Evolutionary conservation across 495 filamentous ascomycete genomes (phyloP).

Genomic region (Hapsidospora chrysogenum): DNA sequence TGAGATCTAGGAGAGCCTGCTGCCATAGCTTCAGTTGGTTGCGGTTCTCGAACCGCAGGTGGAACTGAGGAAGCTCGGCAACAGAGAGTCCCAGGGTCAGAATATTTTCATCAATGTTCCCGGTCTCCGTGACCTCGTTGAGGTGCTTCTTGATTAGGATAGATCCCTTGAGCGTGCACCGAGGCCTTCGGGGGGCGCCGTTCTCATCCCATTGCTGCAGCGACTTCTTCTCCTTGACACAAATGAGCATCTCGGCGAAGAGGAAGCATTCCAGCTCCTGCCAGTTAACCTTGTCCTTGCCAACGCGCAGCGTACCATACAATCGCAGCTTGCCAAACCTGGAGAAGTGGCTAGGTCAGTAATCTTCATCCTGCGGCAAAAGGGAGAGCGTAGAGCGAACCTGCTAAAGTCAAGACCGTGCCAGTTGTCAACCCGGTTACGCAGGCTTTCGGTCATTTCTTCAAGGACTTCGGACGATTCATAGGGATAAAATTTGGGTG

Average conservation of each 20-base stretch:
- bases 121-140: slow-evolving; percentile 64
- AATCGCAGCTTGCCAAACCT: slow-evolving; percentile 90
- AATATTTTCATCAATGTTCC: slow-evolving; percentile 54
- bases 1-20: slow-evolving; percentile 69
- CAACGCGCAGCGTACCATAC: slow-evolving; percentile 81
- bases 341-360: no score
- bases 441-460: slow-evolving; percentile 74
- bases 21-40: slow-evolving; percentile 85
- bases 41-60: slow-evolving; percentile 76
- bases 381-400: slow-evolving; percentile 15
- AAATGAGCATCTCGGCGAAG: slow-evolving; percentile 98
- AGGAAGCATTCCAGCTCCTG: slow-evolving; percentile 96
- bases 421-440: slow-evolving; percentile 88
- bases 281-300: slow-evolving; percentile 94
- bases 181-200: slow-evolving; percentile 39
- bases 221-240: slow-evolving; percentile 89
- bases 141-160: slow-evolving; percentile 98
- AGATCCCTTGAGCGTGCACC: slow-evolving; percentile 89
- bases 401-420: slow-evolving; percentile 97
- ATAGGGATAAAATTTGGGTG: slow-evolving; percentile 39
- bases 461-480: slow-evolving; percentile 54
- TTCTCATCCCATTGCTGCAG: slow-evolving; percentile 45
- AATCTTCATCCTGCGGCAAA: not conserved
- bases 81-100: slow-evolving; percentile 87
- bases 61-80: slow-evolving; percentile 89